These are phyloP conservation scores for Phylloporus rhodoxanthus DNA, from an alignment of 768 basidiomycete species.

Conservation along the genomic window DNA sequence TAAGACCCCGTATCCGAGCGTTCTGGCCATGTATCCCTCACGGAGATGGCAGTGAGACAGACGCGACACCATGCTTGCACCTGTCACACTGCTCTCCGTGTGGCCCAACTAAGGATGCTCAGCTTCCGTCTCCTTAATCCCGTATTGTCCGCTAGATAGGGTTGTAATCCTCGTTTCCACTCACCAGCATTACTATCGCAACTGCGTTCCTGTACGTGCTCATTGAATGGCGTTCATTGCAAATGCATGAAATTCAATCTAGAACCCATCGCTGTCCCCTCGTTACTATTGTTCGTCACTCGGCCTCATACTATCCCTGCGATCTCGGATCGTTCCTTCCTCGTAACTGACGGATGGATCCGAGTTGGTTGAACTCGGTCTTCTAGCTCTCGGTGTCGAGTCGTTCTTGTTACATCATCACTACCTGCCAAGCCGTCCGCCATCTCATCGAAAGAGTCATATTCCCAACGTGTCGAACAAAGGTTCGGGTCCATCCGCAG, in stretches of 20 bases:
- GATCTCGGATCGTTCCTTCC: slow-evolving; percentile 9
- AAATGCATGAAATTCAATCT: not conserved
- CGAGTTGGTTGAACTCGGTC: not conserved
- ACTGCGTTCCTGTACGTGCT: slow-evolving; percentile 7
- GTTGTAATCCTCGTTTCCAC: slow-evolving; percentile 15
- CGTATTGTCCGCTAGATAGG: slow-evolving; percentile 21
- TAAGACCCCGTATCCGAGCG: not conserved
- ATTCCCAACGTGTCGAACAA: slow-evolving; percentile 5
- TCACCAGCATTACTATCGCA: slow-evolving; percentile 7
- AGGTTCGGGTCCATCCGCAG: slow-evolving; percentile 1
- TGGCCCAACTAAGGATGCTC: not conserved
- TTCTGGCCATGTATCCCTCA: slow-evolving; percentile 1
- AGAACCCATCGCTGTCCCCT: not conserved
- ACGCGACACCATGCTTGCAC: slow-evolving; percentile 9
- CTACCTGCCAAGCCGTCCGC: not conserved
- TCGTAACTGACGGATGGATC: slow-evolving; percentile 2
- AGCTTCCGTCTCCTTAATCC: slow-evolving; percentile 9
- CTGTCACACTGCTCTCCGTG: slow-evolving; percentile 2
- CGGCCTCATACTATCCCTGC: not conserved
- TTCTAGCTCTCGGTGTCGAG: not conserved
- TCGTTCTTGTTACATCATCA: not conserved
- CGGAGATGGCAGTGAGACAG: slow-evolving; percentile 6
- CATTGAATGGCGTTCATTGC: slow-evolving; percentile 8
- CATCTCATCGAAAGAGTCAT: slow-evolving; percentile 7
- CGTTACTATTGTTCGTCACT: not conserved